These are phyloP conservation scores for Clitoria ternatea DNA, from an alignment of 306 rosid genomes.

Conservation along the genomic window DNA sequence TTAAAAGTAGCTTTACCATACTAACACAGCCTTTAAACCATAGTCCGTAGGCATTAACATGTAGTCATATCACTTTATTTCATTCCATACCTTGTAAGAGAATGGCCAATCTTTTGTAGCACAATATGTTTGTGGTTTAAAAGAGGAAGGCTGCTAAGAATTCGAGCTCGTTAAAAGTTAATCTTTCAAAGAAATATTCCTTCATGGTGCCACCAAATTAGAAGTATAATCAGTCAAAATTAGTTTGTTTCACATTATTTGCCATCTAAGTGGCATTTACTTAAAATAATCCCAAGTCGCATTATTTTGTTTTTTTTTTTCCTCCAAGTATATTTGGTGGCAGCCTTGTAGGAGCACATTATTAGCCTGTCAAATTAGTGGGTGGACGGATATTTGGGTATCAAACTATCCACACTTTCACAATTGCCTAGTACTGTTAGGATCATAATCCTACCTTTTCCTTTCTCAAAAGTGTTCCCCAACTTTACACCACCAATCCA, in stretches of 20 bases:
- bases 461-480: conserved; percentile 15
- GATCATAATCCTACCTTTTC: conserved; percentile 16
- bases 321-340: conserved; percentile 28
- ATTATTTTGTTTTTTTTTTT: background rate
- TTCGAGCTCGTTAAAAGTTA: background rate
- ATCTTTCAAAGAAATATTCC: background rate
- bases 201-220: background rate
- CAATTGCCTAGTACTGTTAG: conserved; percentile 19
- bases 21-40: too few relatives aligned
- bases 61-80: background rate
- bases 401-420: conserved; percentile 42
- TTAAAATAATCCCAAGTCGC: conserved; percentile 17
- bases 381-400: conserved; percentile 20
- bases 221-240: background rate
- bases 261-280: conserved; percentile 2
- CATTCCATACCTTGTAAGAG: background rate
- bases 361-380: background rate
- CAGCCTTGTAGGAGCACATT: conserved; percentile 43
- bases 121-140: background rate
- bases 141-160: background rate
- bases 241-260: background rate
- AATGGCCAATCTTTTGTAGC: background rate
- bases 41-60: background rate
- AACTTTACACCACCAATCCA: conserved; percentile 12
- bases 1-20: too few relatives aligned